A percentile compares a stretch with the other conserved stretches of the same genome.
phyloP scores from a whole-genome alignment of 352 stramenopile species.

The Poterioochromonas sp. region DNA sequence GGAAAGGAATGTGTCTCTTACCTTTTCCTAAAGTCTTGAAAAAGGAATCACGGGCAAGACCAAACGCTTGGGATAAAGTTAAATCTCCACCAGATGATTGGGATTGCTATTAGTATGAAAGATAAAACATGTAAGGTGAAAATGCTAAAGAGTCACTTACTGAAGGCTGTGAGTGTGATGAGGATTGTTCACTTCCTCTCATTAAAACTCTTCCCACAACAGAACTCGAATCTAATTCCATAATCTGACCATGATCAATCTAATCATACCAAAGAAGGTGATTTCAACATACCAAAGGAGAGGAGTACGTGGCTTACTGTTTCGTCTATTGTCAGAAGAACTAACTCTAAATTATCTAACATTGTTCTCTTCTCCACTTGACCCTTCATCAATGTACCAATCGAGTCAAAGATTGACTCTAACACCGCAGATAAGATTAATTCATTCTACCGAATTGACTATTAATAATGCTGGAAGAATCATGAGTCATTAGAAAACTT shows the following conservation, averaged over 20 bases:
- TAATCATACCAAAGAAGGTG: not conserved
- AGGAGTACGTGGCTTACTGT: slow-evolving; percentile 6
- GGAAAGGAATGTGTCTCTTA: too few species aligned
- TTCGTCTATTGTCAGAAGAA: slow-evolving; percentile 46
- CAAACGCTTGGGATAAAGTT: slow-evolving; percentile 36
- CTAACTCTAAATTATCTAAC: slow-evolving; percentile 45
- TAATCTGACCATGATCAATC: slow-evolving; percentile 41
- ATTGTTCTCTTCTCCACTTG: slow-evolving; percentile 43
- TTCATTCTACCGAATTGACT: slow-evolving; percentile 17
- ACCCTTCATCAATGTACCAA: not conserved
- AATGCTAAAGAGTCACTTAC: too few species aligned
- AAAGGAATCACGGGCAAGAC: slow-evolving; percentile 29
- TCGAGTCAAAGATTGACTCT: slow-evolving; percentile 9
- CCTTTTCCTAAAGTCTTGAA: slow-evolving; percentile 31
- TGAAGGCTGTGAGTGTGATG: not conserved
- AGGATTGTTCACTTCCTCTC: slow-evolving; percentile 38
- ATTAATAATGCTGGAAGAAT: not conserved
- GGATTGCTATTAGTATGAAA: too few species aligned
- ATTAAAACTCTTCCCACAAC: slow-evolving; percentile 44
- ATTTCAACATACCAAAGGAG: too few species aligned
- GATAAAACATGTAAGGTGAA: too few species aligned
- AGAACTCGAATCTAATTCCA: slow-evolving; percentile 44
- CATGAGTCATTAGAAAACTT: not conserved
- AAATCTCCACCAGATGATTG: slow-evolving; percentile 35
- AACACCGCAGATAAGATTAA: slow-evolving; percentile 3